Evolutionary conservation across 192 early-diverging fungal genomes (phyloP).

Genomic region (Coemansia sp.): DNA sequence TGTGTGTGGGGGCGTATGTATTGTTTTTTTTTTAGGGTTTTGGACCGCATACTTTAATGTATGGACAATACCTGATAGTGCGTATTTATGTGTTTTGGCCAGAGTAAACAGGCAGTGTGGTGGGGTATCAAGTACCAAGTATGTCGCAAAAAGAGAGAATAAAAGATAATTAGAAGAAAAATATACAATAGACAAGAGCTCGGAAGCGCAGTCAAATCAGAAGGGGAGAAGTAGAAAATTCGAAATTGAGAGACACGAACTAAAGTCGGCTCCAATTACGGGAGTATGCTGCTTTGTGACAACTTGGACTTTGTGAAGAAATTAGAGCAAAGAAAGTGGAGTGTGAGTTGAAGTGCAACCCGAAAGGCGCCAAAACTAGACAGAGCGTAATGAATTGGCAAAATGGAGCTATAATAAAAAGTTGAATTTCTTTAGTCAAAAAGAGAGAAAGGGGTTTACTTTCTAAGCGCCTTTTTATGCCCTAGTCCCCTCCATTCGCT

Average conservation of each 20-base stretch:
- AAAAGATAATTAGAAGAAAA: background rate
- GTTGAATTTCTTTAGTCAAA: conserved; percentile 16
- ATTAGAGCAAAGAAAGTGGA: background rate
- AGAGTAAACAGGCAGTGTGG: background rate
- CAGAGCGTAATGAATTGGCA: background rate
- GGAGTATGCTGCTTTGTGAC: background rate
- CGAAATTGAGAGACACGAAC: background rate
- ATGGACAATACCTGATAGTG: background rate
- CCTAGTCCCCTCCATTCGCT: background rate
- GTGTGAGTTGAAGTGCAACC: background rate
- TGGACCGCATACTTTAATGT: background rate
- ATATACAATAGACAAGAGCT: conserved; percentile 16
- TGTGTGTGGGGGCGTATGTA: background rate
- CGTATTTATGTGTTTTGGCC: background rate
- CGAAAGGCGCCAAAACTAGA: conserved; percentile 3
- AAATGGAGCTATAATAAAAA: conserved; percentile 13
- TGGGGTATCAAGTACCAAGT: background rate
- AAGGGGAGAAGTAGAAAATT: background rate
- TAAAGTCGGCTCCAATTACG: conserved; percentile 8
- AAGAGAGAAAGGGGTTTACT: conserved; percentile 1
- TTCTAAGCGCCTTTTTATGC: background rate
- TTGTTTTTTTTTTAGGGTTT: background rate
- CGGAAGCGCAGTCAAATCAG: background rate
- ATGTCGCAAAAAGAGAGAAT: background rate
- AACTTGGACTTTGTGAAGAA: background rate